phyloP scores from a whole-genome alignment of 1,284 basidiomycete genomes.

The Naganishia cerealis region DNA sequence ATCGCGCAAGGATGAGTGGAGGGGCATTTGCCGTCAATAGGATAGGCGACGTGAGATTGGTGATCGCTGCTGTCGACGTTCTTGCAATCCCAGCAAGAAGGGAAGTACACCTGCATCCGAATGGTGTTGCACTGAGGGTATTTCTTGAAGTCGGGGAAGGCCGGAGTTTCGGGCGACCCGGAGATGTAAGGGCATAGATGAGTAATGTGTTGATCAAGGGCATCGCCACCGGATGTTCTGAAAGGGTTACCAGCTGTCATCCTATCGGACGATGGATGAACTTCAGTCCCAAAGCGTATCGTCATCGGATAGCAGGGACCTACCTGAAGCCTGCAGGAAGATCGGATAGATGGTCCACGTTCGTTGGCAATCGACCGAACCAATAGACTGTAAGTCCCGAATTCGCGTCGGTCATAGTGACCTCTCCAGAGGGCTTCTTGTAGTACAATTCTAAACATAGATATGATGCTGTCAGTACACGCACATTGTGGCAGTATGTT shows the following conservation, averaged over 20 bases:
- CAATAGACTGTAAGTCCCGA: slow-evolving; percentile 16
- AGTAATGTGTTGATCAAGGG: slow-evolving; percentile 12
- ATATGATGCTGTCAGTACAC: not conserved
- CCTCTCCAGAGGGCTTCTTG: not conserved
- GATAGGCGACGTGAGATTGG: slow-evolving; percentile 21
- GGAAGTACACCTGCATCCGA: slow-evolving; percentile 27
- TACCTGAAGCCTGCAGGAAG: slow-evolving; percentile 16
- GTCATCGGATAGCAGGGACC: not conserved
- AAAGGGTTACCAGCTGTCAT: slow-evolving; percentile 22
- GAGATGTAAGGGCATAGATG: slow-evolving; percentile 11
- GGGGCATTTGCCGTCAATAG: slow-evolving; percentile 20
- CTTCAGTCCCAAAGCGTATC: not conserved
- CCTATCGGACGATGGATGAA: not conserved
- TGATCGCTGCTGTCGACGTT: slow-evolving; percentile 15
- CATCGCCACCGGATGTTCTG: slow-evolving; percentile 12
- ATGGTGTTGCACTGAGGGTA: slow-evolving; percentile 24
- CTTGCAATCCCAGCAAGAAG: slow-evolving; percentile 29
- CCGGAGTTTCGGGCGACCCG: slow-evolving; percentile 9
- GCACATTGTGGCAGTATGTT: not conserved
- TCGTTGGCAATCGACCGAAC: slow-evolving; percentile 16
- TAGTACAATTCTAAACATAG: slow-evolving; percentile 7
- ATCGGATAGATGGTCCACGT: slow-evolving; percentile 11
- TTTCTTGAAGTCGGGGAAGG: slow-evolving; percentile 21
- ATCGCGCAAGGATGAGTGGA: slow-evolving; percentile 20
- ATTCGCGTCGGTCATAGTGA: slow-evolving; percentile 7